Base-by-base conservation (phyloP, 805 yeast genomes). In the Ogataea dorogensis region DNA sequence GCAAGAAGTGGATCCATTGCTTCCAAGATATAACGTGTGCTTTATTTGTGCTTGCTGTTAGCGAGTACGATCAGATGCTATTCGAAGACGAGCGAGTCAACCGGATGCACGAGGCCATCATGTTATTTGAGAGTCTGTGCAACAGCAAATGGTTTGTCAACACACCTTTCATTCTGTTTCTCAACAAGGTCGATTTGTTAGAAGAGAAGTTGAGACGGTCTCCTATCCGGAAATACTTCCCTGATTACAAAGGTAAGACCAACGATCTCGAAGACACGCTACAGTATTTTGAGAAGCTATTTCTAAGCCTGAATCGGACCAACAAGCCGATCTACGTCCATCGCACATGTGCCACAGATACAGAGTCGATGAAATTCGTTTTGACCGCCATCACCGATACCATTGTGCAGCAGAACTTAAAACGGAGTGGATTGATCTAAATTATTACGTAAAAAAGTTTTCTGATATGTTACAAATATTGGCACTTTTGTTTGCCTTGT, bases 321-420 rank as follows among this genome's bases (percentile, higher is more conserved):
- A 71, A 76, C 30, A 76, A 79, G 45, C 91, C 88, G n/a, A 74
- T 93, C 20, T 93, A 93, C 56, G 83, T 86, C 15, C 96, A 88
- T 63, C 68, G 88, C 47, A 93, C 98, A 1, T 88, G 97, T 64
- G 98, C 98, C 0, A 93, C 98, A 0, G 98, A 93, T 58, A 77
- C 94, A 0, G 70, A 76, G 37, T 76, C 88, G 18, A 93, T 93
- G 96, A 74, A 76, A 53, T 91, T 89, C 54, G 96, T 93, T 12
- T 69, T 93, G 38, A 76, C 85, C 4, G 96, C 98, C 0, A 96
- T 88, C 7, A 87, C 97, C 1, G 98, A 93, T 63, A 71, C 87
- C 76, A 76, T 93, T 30, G 75, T 91, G 19, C 91, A 85, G 56
- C 84, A 84, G 51, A 89, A 85, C 55, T 62, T 91, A 58, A 77